phyloP scores from a whole-genome alignment of 768 basidiomycete species.

The Cystofilobasidium ferigula region DNA sequence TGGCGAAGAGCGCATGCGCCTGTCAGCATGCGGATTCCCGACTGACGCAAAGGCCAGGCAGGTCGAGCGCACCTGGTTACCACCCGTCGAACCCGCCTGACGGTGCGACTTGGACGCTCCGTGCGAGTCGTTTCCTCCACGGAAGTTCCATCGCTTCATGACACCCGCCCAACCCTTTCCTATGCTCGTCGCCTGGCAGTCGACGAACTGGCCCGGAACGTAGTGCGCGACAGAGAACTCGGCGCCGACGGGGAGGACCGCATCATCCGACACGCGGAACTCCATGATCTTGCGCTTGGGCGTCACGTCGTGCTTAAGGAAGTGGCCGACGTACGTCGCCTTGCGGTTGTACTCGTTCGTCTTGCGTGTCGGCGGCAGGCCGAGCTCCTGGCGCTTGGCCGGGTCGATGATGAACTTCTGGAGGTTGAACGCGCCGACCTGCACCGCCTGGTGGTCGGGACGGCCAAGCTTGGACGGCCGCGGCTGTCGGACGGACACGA shows the following conservation, averaged over 20 bases:
- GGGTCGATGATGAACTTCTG: conserved; percentile 11
- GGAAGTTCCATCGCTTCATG: conserved; percentile 94
- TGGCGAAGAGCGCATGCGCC: not conserved
- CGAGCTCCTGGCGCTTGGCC: conserved; percentile 2
- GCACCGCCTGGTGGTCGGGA: conserved; percentile 75
- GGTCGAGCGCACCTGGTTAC: conserved; percentile 61
- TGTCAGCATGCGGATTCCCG: not conserved
- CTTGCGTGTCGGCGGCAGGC: conserved; percentile 18
- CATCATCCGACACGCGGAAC: conserved; percentile 78
- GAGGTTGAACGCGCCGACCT: conserved; percentile 70
- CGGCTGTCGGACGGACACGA: not conserved
- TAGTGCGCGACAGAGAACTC: conserved; percentile 84
- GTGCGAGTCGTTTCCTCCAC: conserved; percentile 82
- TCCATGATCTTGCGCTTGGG: conserved; percentile 79
- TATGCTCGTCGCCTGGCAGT: conserved; percentile 80
- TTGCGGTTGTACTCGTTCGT: conserved; percentile 53
- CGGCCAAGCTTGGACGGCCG: not conserved
- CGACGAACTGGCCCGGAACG: conserved; percentile 92
- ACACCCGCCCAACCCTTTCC: conserved; percentile 95
- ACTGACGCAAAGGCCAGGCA: not conserved
- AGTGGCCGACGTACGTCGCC: conserved; percentile 77
- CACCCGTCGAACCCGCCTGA: conserved; percentile 82
- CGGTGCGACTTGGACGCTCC: conserved; percentile 94
- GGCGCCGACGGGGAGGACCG: conserved; percentile 79
- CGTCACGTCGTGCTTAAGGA: conserved; percentile 63